Percentiles rank a stretch among this genome's conserved stretches.
Evolutionary conservation across 257 asterid genomes (phyloP).

Genomic region (Thymus mandschuricus): DNA sequence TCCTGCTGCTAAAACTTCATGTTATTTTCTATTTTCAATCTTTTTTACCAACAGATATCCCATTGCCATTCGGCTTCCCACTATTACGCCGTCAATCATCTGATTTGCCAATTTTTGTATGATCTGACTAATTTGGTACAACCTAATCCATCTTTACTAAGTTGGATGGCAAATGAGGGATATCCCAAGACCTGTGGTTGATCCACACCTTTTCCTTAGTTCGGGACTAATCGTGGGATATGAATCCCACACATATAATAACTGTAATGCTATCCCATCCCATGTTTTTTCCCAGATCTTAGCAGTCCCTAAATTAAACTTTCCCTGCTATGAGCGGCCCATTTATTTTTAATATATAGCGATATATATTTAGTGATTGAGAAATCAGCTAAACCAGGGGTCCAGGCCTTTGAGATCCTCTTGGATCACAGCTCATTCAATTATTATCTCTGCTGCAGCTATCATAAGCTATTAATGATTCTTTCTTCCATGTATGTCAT

Average conservation of each 20-base stretch:
- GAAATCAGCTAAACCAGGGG: not conserved
- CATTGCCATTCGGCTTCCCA: not conserved
- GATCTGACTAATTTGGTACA: not conserved
- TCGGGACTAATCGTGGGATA: too few species aligned
- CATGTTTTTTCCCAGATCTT: too few species aligned
- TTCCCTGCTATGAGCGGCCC: not conserved
- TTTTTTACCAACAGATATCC: not conserved
- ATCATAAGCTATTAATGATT: not conserved
- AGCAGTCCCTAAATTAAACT: not conserved
- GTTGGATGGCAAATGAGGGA: too few species aligned
- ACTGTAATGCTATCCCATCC: too few species aligned
- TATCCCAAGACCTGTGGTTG: too few species aligned
- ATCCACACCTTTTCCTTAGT: too few species aligned
- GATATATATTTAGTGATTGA: slow-evolving; percentile 3
- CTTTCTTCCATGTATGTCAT: not conserved
- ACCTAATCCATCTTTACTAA: too few species aligned
- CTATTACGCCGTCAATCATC: not conserved
- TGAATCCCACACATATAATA: too few species aligned
- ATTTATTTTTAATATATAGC: not conserved
- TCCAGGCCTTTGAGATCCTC: not conserved
- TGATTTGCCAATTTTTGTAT: slow-evolving; percentile 20
- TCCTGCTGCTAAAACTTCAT: slow-evolving; percentile 20
- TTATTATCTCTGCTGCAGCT: not conserved
- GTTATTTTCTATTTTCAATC: slow-evolving; percentile 2
- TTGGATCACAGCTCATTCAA: not conserved